phyloP scores from a whole-genome alignment of 768 basidiomycete species.

The Mycena crocata region DNA sequence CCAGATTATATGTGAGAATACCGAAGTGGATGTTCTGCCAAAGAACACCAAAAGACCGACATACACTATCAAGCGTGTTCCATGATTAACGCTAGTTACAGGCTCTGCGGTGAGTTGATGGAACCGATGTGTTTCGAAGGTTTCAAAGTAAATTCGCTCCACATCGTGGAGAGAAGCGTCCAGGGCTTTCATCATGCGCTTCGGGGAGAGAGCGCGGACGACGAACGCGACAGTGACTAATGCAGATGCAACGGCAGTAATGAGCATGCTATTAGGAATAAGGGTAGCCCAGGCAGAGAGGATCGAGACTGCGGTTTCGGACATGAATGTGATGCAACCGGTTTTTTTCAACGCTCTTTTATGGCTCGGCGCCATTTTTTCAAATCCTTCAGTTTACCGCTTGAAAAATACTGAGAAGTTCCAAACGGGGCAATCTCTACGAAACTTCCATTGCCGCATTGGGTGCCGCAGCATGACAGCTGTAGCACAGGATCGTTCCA shows the following conservation, averaged over 20 bases:
- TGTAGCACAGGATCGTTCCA: too few species aligned
- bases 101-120: neutral
- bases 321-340: neutral
- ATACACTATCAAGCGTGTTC: neutral
- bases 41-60: neutral
- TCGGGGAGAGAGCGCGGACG: neutral
- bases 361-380: neutral
- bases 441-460: too few species aligned
- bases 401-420: neutral
- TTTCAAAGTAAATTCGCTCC: neutral
- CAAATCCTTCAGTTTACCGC: too few species aligned
- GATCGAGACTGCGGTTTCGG: neutral
- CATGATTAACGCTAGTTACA: neutral
- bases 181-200: neutral
- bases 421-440: neutral
- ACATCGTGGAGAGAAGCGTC: neutral
- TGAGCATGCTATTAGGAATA: neutral
- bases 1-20: neutral
- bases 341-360: neutral
- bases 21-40: too few species aligned
- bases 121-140: neutral
- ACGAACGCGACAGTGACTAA: neutral
- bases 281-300: neutral
- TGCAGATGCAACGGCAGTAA: neutral
- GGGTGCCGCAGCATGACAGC: too few species aligned